A percentile compares a stretch with the other conserved stretches of the same genome.
phyloP scores from a whole-genome alignment of 768 basidiomycete species.

The Suillus alpinus region DNA sequence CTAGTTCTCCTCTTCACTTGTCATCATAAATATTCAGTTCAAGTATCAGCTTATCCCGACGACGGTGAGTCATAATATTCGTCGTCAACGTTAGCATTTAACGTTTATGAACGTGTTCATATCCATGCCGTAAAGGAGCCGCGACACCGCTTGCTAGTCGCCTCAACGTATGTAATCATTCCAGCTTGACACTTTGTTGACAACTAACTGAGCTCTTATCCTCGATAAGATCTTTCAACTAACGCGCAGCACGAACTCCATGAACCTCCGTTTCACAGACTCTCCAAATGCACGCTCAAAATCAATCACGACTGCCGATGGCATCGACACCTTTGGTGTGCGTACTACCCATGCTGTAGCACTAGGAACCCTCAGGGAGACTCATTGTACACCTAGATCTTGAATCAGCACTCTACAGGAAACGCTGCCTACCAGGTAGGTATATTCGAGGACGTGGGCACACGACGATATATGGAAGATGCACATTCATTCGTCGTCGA shows the following conservation, averaged over 20 bases:
- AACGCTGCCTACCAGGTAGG: slow-evolving; percentile 61
- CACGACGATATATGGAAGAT: slow-evolving; percentile 95
- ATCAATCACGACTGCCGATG: slow-evolving; percentile 74
- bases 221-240: neutral
- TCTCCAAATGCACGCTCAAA: slow-evolving; percentile 80
- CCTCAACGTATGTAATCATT: neutral
- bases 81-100: neutral
- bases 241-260: neutral
- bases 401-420: slow-evolving; percentile 63
- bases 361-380: neutral
- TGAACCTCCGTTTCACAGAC: slow-evolving; percentile 41
- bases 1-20: neutral
- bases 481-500: slow-evolving; percentile 95
- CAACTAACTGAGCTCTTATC: neutral
- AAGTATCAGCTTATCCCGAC: neutral
- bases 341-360: slow-evolving; percentile 20
- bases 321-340: slow-evolving; percentile 75
- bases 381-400: slow-evolving; percentile 21
- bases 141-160: neutral
- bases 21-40: neutral
- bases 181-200: neutral
- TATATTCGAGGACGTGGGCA: slow-evolving; percentile 83
- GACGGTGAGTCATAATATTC: neutral
- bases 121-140: neutral
- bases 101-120: neutral